phyloP scores from a whole-genome alignment of 2,329 filamentous ascomycete species.

The Arthrobotrys sinensis region DNA sequence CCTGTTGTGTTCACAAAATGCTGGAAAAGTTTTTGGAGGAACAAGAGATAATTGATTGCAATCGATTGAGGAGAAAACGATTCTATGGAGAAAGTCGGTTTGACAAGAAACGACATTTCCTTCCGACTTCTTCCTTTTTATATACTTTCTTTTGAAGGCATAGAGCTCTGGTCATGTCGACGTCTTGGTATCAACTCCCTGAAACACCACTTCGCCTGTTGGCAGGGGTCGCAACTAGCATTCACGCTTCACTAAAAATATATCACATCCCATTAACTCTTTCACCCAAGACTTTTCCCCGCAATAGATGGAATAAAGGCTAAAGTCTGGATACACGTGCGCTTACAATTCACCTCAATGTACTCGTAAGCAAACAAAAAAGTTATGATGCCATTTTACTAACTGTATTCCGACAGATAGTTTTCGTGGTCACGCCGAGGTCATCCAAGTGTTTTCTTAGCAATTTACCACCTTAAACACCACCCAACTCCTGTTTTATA shows the following conservation, averaged over 20 bases:
- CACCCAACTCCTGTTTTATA: constrained; percentile 13
- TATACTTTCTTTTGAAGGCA: neutral
- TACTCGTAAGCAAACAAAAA: neutral
- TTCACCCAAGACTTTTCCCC: constrained; percentile 7
- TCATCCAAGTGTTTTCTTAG: too few relatives aligned
- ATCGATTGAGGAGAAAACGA: too few relatives aligned
- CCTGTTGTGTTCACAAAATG: too few relatives aligned
- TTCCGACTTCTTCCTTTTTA: constrained; percentile 26
- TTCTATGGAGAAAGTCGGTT: neutral
- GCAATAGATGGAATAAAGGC: constrained; percentile 30
- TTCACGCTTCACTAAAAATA: constrained; percentile 10
- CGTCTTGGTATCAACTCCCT: constrained; percentile 1
- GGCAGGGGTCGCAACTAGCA: neutral
- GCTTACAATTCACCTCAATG: neutral
- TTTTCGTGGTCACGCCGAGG: neutral
- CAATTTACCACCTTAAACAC: too few relatives aligned
- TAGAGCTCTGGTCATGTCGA: neutral
- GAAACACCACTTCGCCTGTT: neutral
- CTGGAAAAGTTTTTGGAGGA: too few relatives aligned
- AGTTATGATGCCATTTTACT: neutral
- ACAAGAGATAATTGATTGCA: too few relatives aligned
- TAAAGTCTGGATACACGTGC: constrained; percentile 13
- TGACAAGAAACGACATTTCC: neutral
- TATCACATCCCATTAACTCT: neutral
- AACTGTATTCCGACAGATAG: constrained; percentile 9